A percentile compares a stretch with the other conserved stretches of the same genome.
phyloP scores from a whole-genome alignment of 805 yeast genomes.

The Metschnikowia picachoensis region DNA sequence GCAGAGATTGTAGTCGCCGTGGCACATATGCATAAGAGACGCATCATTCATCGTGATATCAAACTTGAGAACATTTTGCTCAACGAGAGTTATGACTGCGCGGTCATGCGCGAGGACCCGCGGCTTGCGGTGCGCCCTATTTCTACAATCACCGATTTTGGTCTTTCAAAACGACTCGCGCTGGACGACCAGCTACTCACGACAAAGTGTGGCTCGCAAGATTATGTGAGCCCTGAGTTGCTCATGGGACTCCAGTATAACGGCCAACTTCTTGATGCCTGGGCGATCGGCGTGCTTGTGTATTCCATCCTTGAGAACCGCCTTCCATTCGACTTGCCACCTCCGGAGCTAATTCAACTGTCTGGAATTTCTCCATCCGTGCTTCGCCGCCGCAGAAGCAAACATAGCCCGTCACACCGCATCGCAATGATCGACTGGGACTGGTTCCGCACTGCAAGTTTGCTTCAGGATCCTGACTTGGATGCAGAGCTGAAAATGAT shows the following conservation, averaged over 20 bases:
- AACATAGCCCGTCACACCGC: constrained; percentile 71
- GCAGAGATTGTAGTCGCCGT: constrained; percentile 71
- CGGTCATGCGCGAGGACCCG: not conserved
- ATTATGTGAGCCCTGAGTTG: constrained; percentile 92
- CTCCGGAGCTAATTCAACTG: constrained; percentile 36
- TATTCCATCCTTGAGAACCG: constrained; percentile 82
- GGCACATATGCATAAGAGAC: constrained; percentile 57
- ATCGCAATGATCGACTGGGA: constrained; percentile 92
- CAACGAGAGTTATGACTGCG: constrained; percentile 24
- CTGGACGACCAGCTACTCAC: constrained; percentile 60
- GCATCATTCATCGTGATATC: constrained; percentile 85
- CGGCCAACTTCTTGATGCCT: constrained; percentile 85
- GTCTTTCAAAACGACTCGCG: constrained; percentile 70
- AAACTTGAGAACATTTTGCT: constrained; percentile 82
- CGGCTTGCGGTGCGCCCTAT: constrained; percentile 25
- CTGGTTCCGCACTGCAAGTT: constrained; percentile 51
- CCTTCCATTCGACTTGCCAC: constrained; percentile 88
- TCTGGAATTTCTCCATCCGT: constrained; percentile 38
- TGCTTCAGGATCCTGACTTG: constrained; percentile 7
- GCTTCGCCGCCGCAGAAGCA: constrained; percentile 37
- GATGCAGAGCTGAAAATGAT: constrained; percentile 9
- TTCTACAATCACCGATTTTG: constrained; percentile 79
- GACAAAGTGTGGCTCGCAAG: constrained; percentile 95
- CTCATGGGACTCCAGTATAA: constrained; percentile 88
- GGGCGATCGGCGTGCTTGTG: constrained; percentile 93